Conservation (phyloP, 2,329 filamentous ascomycete species). For the Colletotrichum eremochloae region DNA sequence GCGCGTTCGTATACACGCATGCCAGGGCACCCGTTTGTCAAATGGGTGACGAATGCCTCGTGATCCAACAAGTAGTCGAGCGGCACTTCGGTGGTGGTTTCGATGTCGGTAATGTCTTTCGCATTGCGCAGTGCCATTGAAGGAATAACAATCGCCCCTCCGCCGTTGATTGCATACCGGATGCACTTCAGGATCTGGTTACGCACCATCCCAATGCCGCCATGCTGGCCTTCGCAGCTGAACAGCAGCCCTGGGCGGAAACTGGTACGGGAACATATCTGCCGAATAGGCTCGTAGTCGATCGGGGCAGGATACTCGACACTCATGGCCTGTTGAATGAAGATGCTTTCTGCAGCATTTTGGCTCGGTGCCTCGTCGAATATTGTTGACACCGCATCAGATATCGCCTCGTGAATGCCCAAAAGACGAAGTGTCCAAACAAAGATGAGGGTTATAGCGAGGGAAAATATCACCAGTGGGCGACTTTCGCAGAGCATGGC, state of each 20-base stretch:
- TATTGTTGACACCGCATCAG: slow-evolving; percentile 21
- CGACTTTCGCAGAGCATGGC: slow-evolving; percentile 38
- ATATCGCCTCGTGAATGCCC: slow-evolving; percentile 8
- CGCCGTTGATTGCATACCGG: slow-evolving; percentile 55
- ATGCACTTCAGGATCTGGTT: slow-evolving; percentile 58
- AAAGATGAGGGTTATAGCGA: slow-evolving; percentile 21
- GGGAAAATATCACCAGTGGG: slow-evolving; percentile 26
- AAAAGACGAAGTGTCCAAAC: slow-evolving; percentile 36
- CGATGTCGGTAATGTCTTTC: slow-evolving; percentile 49
- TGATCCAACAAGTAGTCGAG: slow-evolving; percentile 50
- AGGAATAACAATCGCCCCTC: slow-evolving; percentile 53
- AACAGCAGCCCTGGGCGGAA: slow-evolving; percentile 55
- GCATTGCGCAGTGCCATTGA: slow-evolving; percentile 53
- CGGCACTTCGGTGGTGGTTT: slow-evolving; percentile 47
- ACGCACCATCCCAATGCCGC: slow-evolving; percentile 56
- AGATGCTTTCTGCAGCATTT: slow-evolving; percentile 39
- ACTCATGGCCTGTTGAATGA: slow-evolving; percentile 46
- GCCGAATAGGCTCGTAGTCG: slow-evolving; percentile 51
- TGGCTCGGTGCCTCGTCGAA: slow-evolving; percentile 10
- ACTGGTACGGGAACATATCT: slow-evolving; percentile 49
- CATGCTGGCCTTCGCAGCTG: slow-evolving; percentile 55
- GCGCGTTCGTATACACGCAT: slow-evolving; percentile 48
- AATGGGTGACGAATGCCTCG: slow-evolving; percentile 45
- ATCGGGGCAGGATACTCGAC: slow-evolving; percentile 54
- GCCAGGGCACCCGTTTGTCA: slow-evolving; percentile 48